Conservation (phyloP, 169 alveolate species). For the Plasmodium gaboni region DNA sequence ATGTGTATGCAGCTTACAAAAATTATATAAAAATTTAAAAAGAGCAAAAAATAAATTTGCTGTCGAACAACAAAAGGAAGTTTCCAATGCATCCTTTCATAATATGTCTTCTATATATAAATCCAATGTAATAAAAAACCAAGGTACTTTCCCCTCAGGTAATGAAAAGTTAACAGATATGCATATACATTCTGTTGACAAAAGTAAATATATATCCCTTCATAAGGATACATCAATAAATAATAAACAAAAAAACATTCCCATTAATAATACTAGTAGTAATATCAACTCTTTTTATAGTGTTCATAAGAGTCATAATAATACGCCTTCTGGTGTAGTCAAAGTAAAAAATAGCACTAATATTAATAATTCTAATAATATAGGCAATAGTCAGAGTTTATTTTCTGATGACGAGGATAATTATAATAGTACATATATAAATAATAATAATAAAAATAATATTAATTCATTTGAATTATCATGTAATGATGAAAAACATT, state of each 20-base stretch:
- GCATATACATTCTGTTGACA: too few species aligned
- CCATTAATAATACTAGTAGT: neutral
- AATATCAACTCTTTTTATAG: neutral
- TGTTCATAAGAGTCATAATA: neutral
- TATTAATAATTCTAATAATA: neutral
- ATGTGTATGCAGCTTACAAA: conserved; percentile 50
- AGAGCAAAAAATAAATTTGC: conserved; percentile 21
- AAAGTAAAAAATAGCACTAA: neutral
- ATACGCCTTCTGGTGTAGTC: neutral
- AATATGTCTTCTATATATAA: neutral
- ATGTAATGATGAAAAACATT: conserved; percentile 25
- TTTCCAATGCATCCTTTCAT: conserved; percentile 9
- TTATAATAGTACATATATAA: conserved; percentile 3
- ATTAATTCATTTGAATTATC: conserved; percentile 28
- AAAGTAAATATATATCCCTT: too few species aligned
- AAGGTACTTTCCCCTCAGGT: too few species aligned
- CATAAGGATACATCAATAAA: too few species aligned
- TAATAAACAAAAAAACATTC: neutral
- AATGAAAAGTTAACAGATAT: too few species aligned
- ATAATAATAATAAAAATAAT: conserved; percentile 17
- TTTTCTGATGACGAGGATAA: conserved; percentile 24
- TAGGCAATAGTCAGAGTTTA: conserved; percentile 34
- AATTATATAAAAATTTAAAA: conserved; percentile 56
- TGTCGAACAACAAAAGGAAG: conserved; percentile 20
- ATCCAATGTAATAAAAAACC: too few species aligned